Evolutionary conservation across 306 rosid genomes (phyloP).

Genomic region (Potentilla sterilis): DNA sequence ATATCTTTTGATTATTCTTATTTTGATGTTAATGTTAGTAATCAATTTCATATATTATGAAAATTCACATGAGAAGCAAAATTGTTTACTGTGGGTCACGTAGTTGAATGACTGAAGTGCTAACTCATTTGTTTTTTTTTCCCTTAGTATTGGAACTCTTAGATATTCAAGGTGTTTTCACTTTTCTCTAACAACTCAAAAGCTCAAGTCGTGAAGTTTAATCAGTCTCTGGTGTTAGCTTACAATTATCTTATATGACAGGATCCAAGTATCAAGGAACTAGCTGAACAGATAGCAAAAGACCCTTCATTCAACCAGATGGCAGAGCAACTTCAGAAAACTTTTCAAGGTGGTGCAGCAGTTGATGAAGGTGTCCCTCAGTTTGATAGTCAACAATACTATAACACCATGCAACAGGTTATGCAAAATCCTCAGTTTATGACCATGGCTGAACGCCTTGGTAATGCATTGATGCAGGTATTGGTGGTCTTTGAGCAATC

Average conservation of each 20-base stretch:
- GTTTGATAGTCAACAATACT: constrained; percentile 85
- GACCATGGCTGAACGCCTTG: constrained; percentile 98
- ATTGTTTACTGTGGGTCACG: background rate
- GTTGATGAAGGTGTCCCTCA: constrained; percentile 62
- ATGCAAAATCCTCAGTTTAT: constrained; percentile 97
- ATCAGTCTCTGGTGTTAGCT: background rate
- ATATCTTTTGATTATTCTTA: background rate
- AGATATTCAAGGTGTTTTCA: background rate
- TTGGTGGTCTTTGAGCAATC: constrained; percentile 9
- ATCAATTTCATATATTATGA: background rate
- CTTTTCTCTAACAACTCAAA: background rate
- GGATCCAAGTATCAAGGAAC: constrained; percentile 98
- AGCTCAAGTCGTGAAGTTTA: constrained; percentile 17
- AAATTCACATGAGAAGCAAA: background rate
- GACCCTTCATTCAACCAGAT: constrained; percentile 97
- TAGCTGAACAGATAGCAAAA: constrained; percentile 93
- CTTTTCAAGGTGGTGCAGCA: constrained; percentile 69
- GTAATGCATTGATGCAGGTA: constrained; percentile 96
- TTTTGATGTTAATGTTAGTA: background rate
- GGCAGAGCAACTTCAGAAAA: constrained; percentile 97
- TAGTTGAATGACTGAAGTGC: background rate
- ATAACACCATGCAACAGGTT: constrained; percentile 90
- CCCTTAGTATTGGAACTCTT: background rate
- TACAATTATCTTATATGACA: constrained; percentile 31
- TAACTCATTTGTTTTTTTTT: background rate